Evolutionary conservation across 495 filamentous ascomycete genomes (phyloP), one percentile per base, ranked within the genome.

Genomic region (Bombardia bombarda): DNA sequence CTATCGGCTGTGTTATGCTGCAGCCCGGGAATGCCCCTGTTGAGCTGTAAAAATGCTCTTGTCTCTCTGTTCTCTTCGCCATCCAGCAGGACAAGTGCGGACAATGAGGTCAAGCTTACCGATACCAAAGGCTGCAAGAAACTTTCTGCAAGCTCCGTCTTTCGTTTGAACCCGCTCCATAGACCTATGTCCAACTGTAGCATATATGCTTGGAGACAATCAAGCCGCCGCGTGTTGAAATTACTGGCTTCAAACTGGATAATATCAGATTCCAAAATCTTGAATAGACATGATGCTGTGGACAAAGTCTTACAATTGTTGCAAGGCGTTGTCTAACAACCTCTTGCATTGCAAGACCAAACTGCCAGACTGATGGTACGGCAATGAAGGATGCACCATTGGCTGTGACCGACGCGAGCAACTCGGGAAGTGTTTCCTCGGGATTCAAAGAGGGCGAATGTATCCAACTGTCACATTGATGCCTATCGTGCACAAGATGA

Each of bases 141-240:
- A 43, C 74, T 75, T 50, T 80, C 77, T 0, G 77, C 72, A 20
- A 82, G 70, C 47, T 82, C 78, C 20, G 76, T 79, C 49, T 73
- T 73, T 13, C 78, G 62, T 42, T 74, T 74, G 45, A 74, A 74
- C 3, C 76, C 78, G 45, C 74, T 79, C 78, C 78, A 82, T 3
- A 82, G 53, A 2, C 74, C 74, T 24, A 78, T 64, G 38, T 74
- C 69, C 1, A 80, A 53, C 14, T 60, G 51, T 13, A 79, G 39
- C 18, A 72, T 60, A 36, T 63, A 74, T 3, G 67, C 65, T 53
- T 79, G 77, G 14, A 75, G 59, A 8, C 66, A 56, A 16, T 74
- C 60, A 6, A 80, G 52, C 36, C 76, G 59, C 13, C 78, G 66
- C 4, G 74, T 76, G 4, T 57, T 56, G n/a, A 57, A 58, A 43